Evolutionary conservation across 768 basidiomycete species (phyloP).

Genomic region (Suillus alpinus): DNA sequence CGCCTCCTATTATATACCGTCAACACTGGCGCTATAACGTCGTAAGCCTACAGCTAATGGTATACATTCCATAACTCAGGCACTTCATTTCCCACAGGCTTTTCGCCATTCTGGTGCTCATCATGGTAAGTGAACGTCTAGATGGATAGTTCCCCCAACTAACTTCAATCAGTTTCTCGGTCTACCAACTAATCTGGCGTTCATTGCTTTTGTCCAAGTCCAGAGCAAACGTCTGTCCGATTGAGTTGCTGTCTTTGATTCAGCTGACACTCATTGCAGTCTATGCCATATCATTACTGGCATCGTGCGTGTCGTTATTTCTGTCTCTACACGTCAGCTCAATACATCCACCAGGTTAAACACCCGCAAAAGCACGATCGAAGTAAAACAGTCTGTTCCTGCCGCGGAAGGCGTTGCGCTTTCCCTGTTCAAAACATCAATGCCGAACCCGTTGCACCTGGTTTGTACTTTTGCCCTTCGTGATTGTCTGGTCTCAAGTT

Average conservation of each 20-base stretch:
- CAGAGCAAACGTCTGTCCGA: conserved; percentile 14
- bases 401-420: neutral
- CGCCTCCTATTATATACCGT: conserved; percentile 17
- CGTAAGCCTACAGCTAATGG: conserved; percentile 2
- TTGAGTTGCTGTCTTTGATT: neutral
- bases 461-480: neutral
- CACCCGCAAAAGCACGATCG: neutral
- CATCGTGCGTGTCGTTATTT: conserved; percentile 12
- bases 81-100: conserved; percentile 4
- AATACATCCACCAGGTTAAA: neutral
- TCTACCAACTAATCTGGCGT: conserved; percentile 4
- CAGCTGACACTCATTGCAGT: conserved; percentile 1
- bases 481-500: neutral
- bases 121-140: conserved; percentile 3
- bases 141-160: neutral
- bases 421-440: neutral
- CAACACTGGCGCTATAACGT: conserved; percentile 15
- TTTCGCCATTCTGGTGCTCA: conserved; percentile 9
- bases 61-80: neutral
- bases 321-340: neutral
- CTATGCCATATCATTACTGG: conserved; percentile 16
- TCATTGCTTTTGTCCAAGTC: conserved; percentile 13
- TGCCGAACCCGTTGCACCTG: neutral
- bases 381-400: neutral
- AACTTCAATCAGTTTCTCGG: conserved; percentile 3